Evolutionary conservation across 2,329 filamentous ascomycete genomes (phyloP), one percentile per base, ranked within the genome.

Genomic region (Phaeosphaeriaceae sp.): DNA sequence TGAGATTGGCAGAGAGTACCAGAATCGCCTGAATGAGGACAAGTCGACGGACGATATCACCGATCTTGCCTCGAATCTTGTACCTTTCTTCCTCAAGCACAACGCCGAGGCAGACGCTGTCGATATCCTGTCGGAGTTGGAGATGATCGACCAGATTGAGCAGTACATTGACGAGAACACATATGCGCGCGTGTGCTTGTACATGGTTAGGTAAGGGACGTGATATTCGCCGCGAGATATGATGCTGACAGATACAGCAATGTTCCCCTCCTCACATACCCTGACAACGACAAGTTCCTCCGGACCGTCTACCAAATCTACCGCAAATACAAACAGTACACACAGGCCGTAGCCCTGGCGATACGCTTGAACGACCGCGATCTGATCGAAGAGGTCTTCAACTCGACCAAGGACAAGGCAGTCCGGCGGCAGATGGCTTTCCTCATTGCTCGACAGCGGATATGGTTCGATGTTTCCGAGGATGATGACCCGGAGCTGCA

Each of bases 21-120:
- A 88, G 75, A 93, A 93, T 79, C 88, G 94, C 67, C 82, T 97
- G 78, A 90, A 91, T 51, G 89, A 92, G 31, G 95, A 98, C 60
- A 90, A 95, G 76, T 85, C 91, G 24, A 89, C 89, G 21, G 86
- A 92, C 69, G 94, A 99, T 72, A 84, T 99, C 56, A 88, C 93
- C 53, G 89, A 97, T 68, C 87, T 99, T 56, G 91, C 93, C 19
- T 80, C 94, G 61, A 85, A 90, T 40, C 86, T 99, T 31, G 91
- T 99, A 11, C 95, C 96, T 1, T 91, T 96, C 71, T 99, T 98
- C 82, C 85, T 99, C 56, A 92, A 94, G 82, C 96, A 94, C 84
- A 98, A 99, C 71, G 95, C 95, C 49, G 95, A 99, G 81, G 96
- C 95, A 21, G 95, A 99, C 78, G 96, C 95, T 1, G 95, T 99